Conservation (phyloP, 2,329 filamentous ascomycete genomes). For the Xylaria sp. region DNA sequence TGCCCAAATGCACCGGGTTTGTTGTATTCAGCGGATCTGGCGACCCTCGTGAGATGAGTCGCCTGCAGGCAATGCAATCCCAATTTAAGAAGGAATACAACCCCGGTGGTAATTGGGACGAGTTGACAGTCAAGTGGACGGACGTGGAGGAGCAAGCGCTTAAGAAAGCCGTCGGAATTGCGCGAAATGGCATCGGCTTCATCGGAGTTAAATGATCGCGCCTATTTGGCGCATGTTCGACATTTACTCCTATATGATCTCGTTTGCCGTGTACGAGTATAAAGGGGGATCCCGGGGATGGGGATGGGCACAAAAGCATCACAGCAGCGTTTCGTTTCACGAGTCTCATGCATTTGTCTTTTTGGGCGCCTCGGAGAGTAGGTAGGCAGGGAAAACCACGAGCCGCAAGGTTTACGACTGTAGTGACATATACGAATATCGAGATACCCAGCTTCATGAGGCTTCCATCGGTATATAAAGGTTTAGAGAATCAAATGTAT, state of each 20-base stretch:
- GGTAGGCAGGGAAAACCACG: constrained; percentile 18
- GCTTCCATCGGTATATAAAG: constrained; percentile 27
- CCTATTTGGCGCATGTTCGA: constrained; percentile 2
- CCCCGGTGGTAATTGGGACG: constrained; percentile 72
- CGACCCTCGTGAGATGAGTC: constrained; percentile 73
- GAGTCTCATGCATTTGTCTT: constrained; percentile 12
- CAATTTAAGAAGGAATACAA: constrained; percentile 73
- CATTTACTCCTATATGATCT: not conserved
- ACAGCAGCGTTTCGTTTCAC: constrained; percentile 6
- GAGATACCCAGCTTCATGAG: constrained; percentile 36
- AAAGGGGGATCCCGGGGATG: not conserved
- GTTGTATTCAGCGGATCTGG: constrained; percentile 74
- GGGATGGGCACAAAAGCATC: constrained; percentile 19
- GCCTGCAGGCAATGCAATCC: constrained; percentile 67
- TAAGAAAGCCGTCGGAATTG: constrained; percentile 64
- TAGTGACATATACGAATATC: constrained; percentile 9
- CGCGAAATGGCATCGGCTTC: constrained; percentile 72
- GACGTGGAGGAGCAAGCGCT: constrained; percentile 72
- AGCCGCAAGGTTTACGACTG: constrained; percentile 28
- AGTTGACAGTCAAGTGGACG: constrained; percentile 74
- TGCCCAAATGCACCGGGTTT: constrained; percentile 73
- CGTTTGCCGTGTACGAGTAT: constrained; percentile 26
- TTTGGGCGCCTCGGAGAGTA: constrained; percentile 13
- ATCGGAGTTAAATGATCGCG: constrained; percentile 66
- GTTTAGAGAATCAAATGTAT: constrained; percentile 9